Base-by-base conservation (phyloP, 805 yeast genomes). In the Priceomyces medius region DNA sequence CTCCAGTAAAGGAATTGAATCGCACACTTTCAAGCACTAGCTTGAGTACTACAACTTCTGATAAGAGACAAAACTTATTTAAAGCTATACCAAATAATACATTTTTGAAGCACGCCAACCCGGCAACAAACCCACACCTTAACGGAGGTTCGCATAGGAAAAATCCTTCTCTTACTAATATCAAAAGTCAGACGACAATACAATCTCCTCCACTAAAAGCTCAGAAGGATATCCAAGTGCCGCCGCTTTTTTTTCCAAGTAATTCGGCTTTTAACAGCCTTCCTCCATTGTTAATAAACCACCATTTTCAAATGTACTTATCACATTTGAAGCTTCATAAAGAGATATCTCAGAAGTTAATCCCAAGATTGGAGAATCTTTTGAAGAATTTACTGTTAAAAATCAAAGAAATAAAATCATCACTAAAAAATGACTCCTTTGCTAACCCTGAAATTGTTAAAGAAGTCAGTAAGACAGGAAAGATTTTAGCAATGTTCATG, bases 401-500 rank as follows among this genome's bases (percentile, higher is more conserved):
- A 40, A 70, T 70, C 47, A 68, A 66, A 45, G 76, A 70, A 47
- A 68, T 70, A 48, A 67, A 54, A 50, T 51, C 64, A 5, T 57
- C 68, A 21, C 54, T 70, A 45, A 65, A 60, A 41, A 68, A 70
- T 49, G 74, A 70, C 14, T 58, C 70, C 2, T 70, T 70, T 49
- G 66, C 71, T 19, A 69, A 68, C 45, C 50, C 58, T 14, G 55
- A 58, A 6, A 46, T 70, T 20, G 44, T 61, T 10, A 66, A 54
- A 35, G 74, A 70, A 58, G 75, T 84, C 42, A 73, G 73, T 40
- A 79, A 76, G 42, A 83, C 95, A 1, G 83, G 81, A 42, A 60
- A 63, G 31, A 78, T 79, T 23, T 57, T 83, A 41, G 59, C 52
- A 24, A 46, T 48, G 31, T 71, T 63, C 43, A 60, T 56, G 48